phyloP scores from a whole-genome alignment of 2,329 filamentous ascomycete species.

The Hawksworthiomyces lignivorus region DNA sequence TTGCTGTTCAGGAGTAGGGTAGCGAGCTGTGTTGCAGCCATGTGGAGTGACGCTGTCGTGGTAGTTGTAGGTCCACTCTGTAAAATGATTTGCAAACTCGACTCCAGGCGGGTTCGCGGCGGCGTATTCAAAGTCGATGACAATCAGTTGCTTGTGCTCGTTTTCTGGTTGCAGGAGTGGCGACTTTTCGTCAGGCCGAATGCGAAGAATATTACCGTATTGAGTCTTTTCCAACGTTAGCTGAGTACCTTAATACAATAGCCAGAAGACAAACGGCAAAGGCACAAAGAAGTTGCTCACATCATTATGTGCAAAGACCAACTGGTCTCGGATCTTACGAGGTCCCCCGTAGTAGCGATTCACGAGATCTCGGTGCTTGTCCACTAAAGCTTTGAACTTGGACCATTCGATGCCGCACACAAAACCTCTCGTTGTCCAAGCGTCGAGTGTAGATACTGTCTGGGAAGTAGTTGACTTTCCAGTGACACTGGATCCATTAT shows the following conservation, averaged over 20 bases:
- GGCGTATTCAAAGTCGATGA: slow-evolving; percentile 98
- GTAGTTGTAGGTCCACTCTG: slow-evolving; percentile 98
- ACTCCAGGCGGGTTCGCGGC: slow-evolving; percentile 78
- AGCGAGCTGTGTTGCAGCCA: slow-evolving; percentile 60
- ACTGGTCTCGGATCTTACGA: slow-evolving; percentile 58
- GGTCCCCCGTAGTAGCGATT: slow-evolving; percentile 61
- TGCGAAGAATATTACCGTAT: slow-evolving; percentile 92
- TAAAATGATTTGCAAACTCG: slow-evolving; percentile 97
- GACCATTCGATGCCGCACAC: slow-evolving; percentile 82
- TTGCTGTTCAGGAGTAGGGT: slow-evolving; percentile 76
- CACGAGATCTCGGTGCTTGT: slow-evolving; percentile 72
- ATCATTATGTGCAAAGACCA: slow-evolving; percentile 98
- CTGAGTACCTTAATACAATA: background rate
- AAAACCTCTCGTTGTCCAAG: slow-evolving; percentile 64
- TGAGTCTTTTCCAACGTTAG: slow-evolving; percentile 59
- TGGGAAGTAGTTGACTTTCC: background rate
- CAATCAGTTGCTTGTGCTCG: slow-evolving; percentile 89
- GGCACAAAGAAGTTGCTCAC: slow-evolving; percentile 41
- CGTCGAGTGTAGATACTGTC: slow-evolving; percentile 20
- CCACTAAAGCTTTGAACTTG: slow-evolving; percentile 64
- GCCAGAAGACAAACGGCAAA: background rate
- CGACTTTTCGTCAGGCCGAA: slow-evolving; percentile 63
- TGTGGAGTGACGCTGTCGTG: slow-evolving; percentile 61
- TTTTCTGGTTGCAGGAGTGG: slow-evolving; percentile 84
- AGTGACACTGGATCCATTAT: background rate